These are phyloP conservation scores for Plasmodium malariae DNA, from an alignment of 169 alveolate genomes.

Conservation along the genomic window DNA sequence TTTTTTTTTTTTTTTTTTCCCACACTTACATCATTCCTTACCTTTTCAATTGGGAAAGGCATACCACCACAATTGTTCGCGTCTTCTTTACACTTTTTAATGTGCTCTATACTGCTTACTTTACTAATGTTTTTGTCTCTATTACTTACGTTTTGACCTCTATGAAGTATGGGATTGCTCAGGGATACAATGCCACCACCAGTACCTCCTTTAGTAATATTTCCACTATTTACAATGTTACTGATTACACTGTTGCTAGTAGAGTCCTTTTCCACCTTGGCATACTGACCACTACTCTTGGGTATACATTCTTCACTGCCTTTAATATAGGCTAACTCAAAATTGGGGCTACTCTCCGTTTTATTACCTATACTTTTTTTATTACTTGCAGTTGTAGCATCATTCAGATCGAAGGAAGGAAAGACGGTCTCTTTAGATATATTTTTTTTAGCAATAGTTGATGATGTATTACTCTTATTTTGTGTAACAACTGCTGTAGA, in stretches of 20 bases:
- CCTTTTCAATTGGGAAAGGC: not conserved
- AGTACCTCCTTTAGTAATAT: not conserved
- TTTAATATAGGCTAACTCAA: constrained; percentile 7
- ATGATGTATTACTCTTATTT: constrained; percentile 10
- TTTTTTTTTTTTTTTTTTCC: constrained; percentile 11
- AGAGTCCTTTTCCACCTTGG: not conserved
- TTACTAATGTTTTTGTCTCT: too few species aligned
- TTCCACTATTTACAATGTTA: not conserved
- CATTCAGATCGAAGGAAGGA: constrained; percentile 41
- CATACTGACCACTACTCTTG: not conserved
- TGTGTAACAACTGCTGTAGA: not conserved
- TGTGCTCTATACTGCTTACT: not conserved
- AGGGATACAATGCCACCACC: too few species aligned
- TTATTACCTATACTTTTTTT: not conserved
- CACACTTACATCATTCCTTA: not conserved
- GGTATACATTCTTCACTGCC: constrained; percentile 4
- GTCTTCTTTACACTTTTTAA: not conserved
- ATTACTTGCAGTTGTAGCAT: not conserved
- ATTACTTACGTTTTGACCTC: too few species aligned
- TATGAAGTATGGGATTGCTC: too few species aligned
- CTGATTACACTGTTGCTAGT: not conserved
- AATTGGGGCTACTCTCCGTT: constrained; percentile 4
- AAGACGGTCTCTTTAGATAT: constrained; percentile 20
- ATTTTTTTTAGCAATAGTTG: not conserved
- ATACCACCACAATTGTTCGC: not conserved